Base-by-base conservation (phyloP, 192 early-diverging fungal genomes). In the Oehlia diaphana region DNA sequence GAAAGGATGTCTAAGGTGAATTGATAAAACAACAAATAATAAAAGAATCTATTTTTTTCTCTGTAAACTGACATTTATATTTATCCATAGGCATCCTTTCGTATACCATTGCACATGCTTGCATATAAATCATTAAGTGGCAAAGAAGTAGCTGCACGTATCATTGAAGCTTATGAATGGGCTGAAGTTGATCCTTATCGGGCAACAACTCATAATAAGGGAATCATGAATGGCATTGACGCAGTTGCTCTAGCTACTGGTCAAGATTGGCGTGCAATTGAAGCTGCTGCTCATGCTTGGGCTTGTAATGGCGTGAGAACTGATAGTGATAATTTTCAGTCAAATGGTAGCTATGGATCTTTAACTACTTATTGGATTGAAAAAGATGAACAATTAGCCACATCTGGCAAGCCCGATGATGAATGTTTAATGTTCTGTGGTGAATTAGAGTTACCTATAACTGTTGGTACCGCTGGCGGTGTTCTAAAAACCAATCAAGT, bases 161-260 rank as follows among this genome's bases (percentile, higher is more conserved):
- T 94, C 19, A 78, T 94, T 49, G 92, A 94, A 65, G 92, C 92
- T 26, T 87, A 85, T 72, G 88, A 93, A 63, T 93, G 89, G 90
- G 93, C 93, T 4, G 83, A 85, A 31, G 83, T 91, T 23, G 93
- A 94, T 68, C 90, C 89, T 37, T 94, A 87, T 77, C 87, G 93
- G 19, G 92, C 93, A 10, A 87, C 91, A 1, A 94, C 93, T 0
- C 91, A 94, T 77, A 94, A 94, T 86, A 94, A 94, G 81, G 93
- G 93, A 7, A 92, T 94, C 65, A 93, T 94, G 92, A 94, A 94
- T 81, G 93, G 93, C 5, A 90, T 94, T 71, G 93, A 94, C 80
- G 91, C 93, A 39, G 92, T 94, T 21, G 91, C 91, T 2, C 73
- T 94, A 53, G 93, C 93, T 6, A 90, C 91, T 4, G 93, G 93